phyloP scores from a whole-genome alignment of 257 asterid species.

The Vinca minor region DNA sequence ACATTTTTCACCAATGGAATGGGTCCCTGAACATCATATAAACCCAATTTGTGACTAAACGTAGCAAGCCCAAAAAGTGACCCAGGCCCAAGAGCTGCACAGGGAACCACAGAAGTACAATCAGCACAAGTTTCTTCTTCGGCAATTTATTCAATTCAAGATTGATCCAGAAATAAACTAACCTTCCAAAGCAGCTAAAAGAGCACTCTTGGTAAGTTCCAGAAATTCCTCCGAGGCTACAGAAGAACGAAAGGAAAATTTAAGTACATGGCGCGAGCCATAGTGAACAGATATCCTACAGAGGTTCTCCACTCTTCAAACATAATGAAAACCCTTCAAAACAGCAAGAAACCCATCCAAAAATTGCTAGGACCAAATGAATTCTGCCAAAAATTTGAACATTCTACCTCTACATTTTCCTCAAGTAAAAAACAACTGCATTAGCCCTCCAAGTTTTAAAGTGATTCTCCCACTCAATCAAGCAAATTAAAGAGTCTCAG shows the following conservation, averaged over 20 bases:
- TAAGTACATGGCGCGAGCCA: conserved; percentile 15
- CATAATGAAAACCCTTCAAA: neutral
- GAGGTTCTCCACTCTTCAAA: neutral
- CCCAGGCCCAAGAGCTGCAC: conserved; percentile 88
- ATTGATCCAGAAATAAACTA: conserved; percentile 18
- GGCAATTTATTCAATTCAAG: neutral
- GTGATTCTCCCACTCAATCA: neutral
- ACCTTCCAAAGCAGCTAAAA: conserved; percentile 97
- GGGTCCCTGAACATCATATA: conserved; percentile 97
- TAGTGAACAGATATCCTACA: neutral
- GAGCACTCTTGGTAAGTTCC: conserved; percentile 95
- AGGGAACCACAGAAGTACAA: conserved; percentile 20
- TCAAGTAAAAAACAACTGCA: neutral
- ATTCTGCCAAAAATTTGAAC: neutral
- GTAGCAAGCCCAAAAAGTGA: conserved; percentile 97
- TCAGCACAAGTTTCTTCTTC: conserved; percentile 12
- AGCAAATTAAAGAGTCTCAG: neutral
- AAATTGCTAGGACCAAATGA: neutral
- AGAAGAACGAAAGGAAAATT: conserved; percentile 24
- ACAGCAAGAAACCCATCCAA: neutral
- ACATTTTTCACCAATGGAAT: conserved; percentile 94
- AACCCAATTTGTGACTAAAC: conserved; percentile 92
- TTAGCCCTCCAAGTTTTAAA: neutral
- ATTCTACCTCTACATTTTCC: neutral
- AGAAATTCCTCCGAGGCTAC: conserved; percentile 97